Percentiles rank a stretch among this genome's conserved stretches.
Evolutionary conservation across 225 moss, liverwort and hornwort genomes (phyloP).

Genomic region (Physcomitrellopsis africana): DNA sequence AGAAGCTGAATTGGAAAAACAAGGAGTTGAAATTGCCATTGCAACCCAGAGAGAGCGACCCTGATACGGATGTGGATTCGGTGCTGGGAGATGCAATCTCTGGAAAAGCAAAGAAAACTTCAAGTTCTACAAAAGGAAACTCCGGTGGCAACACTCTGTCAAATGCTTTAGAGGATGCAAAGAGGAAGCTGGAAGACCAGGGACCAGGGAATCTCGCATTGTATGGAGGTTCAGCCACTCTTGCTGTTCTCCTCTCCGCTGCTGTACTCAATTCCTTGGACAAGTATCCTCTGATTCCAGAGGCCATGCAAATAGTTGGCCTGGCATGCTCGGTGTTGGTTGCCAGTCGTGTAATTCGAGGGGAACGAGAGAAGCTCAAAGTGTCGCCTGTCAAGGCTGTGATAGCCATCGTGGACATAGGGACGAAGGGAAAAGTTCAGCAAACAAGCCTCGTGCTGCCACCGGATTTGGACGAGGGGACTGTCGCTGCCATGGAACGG

Average conservation of each 20-base stretch:
- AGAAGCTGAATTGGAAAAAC: constrained; percentile 33
- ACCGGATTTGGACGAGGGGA: constrained; percentile 50
- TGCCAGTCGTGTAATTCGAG: constrained; percentile 70
- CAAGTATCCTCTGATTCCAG: constrained; percentile 63
- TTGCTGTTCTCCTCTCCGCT: constrained; percentile 61
- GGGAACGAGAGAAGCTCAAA: constrained; percentile 46
- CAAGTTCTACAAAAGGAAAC: constrained; percentile 35
- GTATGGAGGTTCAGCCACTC: constrained; percentile 60
- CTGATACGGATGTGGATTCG: background rate
- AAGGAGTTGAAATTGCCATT: constrained; percentile 47
- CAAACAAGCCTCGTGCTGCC: constrained; percentile 43
- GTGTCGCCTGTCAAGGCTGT: constrained; percentile 77
- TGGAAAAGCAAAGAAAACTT: constrained; percentile 33
- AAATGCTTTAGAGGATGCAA: constrained; percentile 62
- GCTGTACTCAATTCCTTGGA: constrained; percentile 72
- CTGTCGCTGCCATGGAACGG: constrained; percentile 53
- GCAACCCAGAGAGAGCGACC: constrained; percentile 33
- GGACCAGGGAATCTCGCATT: constrained; percentile 61
- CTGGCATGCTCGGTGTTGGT: constrained; percentile 67
- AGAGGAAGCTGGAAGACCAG: constrained; percentile 50
- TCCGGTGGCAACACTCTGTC: constrained; percentile 41
- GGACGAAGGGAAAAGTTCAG: constrained; percentile 36
- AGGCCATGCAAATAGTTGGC: constrained; percentile 76
- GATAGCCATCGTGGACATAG: constrained; percentile 58
- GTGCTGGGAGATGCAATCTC: constrained; percentile 21